Evolutionary conservation across 106 monocot species (phyloP).

Genomic region (Dendrobium catenatum): DNA sequence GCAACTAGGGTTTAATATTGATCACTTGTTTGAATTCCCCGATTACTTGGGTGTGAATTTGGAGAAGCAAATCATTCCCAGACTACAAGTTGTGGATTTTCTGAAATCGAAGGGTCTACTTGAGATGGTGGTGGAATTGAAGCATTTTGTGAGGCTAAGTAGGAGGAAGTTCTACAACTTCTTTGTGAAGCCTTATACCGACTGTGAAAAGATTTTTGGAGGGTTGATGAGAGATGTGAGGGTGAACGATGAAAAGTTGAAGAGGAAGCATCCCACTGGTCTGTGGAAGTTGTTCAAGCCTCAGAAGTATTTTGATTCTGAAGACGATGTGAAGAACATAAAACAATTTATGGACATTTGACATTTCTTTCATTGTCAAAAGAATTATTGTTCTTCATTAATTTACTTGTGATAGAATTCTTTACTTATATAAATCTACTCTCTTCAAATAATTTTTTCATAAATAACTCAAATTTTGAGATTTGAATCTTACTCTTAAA

Average conservation of each 20-base stretch:
- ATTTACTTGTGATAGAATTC: no score
- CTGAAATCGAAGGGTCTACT: constrained; percentile 52
- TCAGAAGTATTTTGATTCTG: constrained; percentile 12
- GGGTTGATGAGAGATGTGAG: constrained; percentile 6
- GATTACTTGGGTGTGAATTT: constrained; percentile 82
- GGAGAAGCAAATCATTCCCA: constrained; percentile 66
- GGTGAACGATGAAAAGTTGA: not conserved
- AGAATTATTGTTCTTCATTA: not conserved
- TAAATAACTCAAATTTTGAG: no score
- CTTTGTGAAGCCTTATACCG: constrained; percentile 86
- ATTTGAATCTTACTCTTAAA: no score
- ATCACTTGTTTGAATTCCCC: constrained; percentile 60
- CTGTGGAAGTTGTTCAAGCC: constrained; percentile 86
- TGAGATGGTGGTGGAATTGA: constrained; percentile 53
- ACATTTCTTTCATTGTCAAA: not conserved
- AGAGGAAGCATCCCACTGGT: constrained; percentile 37
- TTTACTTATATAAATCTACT: no score
- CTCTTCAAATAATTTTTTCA: constrained; percentile 54
- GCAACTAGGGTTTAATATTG: constrained; percentile 36
- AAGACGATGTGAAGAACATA: constrained; percentile 62
- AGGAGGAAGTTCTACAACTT: constrained; percentile 74
- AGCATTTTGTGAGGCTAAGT: constrained; percentile 52
- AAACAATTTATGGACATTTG: constrained; percentile 43
- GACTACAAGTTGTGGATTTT: constrained; percentile 60
- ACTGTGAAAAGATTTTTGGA: constrained; percentile 53